Evolutionary conservation across 768 basidiomycete genomes (phyloP).

Genomic region (Lactarius trivialis): DNA sequence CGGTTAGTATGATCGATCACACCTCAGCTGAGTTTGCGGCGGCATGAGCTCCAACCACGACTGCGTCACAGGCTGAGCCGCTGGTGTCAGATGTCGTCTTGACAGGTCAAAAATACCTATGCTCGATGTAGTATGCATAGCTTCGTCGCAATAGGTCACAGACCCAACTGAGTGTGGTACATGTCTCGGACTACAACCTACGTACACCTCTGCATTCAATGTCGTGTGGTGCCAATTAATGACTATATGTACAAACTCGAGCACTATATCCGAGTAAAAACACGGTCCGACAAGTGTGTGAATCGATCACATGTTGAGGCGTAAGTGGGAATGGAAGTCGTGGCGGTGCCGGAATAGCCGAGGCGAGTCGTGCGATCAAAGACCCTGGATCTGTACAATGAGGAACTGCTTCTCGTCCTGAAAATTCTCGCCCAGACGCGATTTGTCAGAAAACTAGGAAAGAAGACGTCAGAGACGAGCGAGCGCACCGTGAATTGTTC

Average conservation of each 20-base stretch:
- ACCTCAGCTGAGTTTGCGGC: too few relatives aligned
- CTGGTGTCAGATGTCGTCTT: too few relatives aligned
- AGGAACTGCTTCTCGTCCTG: constrained; percentile 95
- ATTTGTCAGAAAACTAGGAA: constrained; percentile 7
- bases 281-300: neutral
- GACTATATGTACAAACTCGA: constrained; percentile 14
- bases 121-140: neutral
- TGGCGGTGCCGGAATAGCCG: neutral
- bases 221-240: constrained; percentile 11
- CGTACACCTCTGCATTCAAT: constrained; percentile 4
- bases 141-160: neutral
- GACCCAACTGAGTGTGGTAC: constrained; percentile 17
- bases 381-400: constrained; percentile 81
- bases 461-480: neutral
- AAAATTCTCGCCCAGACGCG: neutral
- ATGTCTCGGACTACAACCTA: constrained; percentile 12
- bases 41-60: too few relatives aligned
- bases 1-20: too few relatives aligned
- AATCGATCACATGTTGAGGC: neutral
- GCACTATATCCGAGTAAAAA: constrained; percentile 2
- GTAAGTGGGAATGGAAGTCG: neutral
- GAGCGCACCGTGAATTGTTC: constrained; percentile 82
- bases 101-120: neutral
- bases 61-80: too few relatives aligned
- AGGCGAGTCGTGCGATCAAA: constrained; percentile 34